Evolutionary conservation across 2,329 filamentous ascomycete species (phyloP).

Genomic region (Pyrenophora tritici-repentis): DNA sequence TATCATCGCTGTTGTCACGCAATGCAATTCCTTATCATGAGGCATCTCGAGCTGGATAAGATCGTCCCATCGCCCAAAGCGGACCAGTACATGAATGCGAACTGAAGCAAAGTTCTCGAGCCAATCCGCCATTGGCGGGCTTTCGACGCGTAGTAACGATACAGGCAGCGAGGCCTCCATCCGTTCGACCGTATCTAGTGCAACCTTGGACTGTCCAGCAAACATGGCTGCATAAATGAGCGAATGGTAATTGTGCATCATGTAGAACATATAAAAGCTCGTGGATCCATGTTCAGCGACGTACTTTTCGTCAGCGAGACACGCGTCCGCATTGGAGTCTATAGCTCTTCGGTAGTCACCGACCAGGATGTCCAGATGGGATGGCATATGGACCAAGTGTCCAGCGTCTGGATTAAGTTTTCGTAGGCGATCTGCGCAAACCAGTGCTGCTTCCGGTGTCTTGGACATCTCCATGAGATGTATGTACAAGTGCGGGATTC

Average conservation of each 20-base stretch:
- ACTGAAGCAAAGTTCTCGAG: slow-evolving; percentile 72
- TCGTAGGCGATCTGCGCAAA: slow-evolving; percentile 65
- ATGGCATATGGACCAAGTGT: slow-evolving; percentile 77
- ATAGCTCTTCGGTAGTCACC: slow-evolving; percentile 73
- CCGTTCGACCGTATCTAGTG: slow-evolving; percentile 63
- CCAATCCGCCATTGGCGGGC: slow-evolving; percentile 77
- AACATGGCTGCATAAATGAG: slow-evolving; percentile 80
- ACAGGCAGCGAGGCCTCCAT: slow-evolving; percentile 69
- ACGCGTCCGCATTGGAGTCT: slow-evolving; percentile 68
- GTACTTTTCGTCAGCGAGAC: slow-evolving; percentile 70
- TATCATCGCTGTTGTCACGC: slow-evolving; percentile 69
- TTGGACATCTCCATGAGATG: slow-evolving; percentile 79
- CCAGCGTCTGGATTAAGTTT: slow-evolving; percentile 70
- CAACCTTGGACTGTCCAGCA: slow-evolving; percentile 66
- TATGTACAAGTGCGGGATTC: slow-evolving; percentile 75
- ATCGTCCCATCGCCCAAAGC: slow-evolving; percentile 75
- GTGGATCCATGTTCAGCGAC: slow-evolving; percentile 62
- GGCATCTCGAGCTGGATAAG: slow-evolving; percentile 64
- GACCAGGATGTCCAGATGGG: slow-evolving; percentile 73
- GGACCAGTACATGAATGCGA: slow-evolving; percentile 70
- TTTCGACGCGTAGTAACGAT: slow-evolving; percentile 65
- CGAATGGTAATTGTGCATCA: slow-evolving; percentile 76
- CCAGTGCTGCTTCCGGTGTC: slow-evolving; percentile 65
- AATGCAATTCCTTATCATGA: slow-evolving; percentile 65
- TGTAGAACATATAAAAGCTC: slow-evolving; percentile 79